These are phyloP conservation scores for Azolla pinnata DNA, from an alignment of 75 land plant species.

Conservation along the genomic window DNA sequence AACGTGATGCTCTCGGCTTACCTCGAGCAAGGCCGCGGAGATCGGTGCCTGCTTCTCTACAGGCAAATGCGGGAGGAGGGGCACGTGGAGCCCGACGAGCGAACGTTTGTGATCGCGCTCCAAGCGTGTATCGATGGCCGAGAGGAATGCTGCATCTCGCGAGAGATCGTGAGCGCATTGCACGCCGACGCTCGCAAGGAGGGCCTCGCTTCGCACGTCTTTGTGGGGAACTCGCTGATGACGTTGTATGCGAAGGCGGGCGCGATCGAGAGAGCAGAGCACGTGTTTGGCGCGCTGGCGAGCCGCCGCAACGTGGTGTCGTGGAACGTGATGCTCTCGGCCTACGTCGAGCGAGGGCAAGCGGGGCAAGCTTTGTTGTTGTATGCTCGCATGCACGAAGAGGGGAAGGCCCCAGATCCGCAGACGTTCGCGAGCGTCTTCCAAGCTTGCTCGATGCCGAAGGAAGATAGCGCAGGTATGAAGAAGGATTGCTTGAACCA, in stretches of 20 bases:
- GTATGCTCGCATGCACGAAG: background rate
- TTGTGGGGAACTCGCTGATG: slow-evolving; percentile 23
- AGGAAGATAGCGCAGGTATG: background rate
- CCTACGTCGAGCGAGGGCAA: slow-evolving; percentile 26
- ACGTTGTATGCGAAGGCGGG: slow-evolving; percentile 26
- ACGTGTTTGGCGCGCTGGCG: slow-evolving; percentile 26
- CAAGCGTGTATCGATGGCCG: background rate
- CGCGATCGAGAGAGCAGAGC: slow-evolving; percentile 13
- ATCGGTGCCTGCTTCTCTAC: background rate
- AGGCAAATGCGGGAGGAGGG: slow-evolving; percentile 5
- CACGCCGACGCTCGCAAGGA: slow-evolving; percentile 18
- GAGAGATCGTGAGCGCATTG: background rate
- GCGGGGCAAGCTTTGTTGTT: background rate
- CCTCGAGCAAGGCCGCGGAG: background rate
- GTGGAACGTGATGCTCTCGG: slow-evolving; percentile 39
- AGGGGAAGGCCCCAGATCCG: background rate
- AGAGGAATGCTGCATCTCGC: background rate
- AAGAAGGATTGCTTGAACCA: background rate
- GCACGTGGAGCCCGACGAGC: background rate
- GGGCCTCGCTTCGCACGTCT: slow-evolving; percentile 24
- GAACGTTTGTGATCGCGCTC: slow-evolving; percentile 2
- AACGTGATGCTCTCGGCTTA: slow-evolving; percentile 3
- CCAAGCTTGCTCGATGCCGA: background rate
- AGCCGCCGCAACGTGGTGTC: slow-evolving; percentile 24
- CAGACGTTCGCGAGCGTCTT: background rate